Evolutionary conservation across 768 basidiomycete species (phyloP).

Genomic region (Crepidotus variabilis): DNA sequence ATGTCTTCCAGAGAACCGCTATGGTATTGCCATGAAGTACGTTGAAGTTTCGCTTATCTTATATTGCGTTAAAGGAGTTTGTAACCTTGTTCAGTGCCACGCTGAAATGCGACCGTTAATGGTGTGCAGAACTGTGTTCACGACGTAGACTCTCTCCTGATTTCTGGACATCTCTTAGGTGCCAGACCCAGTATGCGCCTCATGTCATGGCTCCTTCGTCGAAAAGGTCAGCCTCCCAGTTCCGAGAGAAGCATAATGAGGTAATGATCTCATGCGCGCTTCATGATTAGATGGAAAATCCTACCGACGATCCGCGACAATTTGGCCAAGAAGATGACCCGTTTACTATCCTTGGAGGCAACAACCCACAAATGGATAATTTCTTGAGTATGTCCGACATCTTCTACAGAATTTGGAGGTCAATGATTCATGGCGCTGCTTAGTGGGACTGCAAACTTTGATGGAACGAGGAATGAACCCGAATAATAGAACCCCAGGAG

Average conservation of each 20-base stretch:
- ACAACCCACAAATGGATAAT: conserved; percentile 39
- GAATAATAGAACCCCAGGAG: conserved; percentile 8
- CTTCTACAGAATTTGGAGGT: neutral
- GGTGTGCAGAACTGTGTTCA: conserved; percentile 38
- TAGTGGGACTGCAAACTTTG: conserved; percentile 33
- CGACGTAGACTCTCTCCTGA: neutral
- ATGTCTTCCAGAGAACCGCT: conserved; percentile 74
- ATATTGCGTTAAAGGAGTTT: neutral
- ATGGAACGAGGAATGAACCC: conserved; percentile 30
- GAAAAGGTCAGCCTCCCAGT: conserved; percentile 53
- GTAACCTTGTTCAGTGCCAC: conserved; percentile 54
- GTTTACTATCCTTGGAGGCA: conserved; percentile 18
- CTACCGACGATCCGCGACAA: conserved; percentile 69
- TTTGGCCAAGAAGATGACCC: conserved; percentile 39
- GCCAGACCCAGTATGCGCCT: conserved; percentile 80
- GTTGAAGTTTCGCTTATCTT: conserved; percentile 7
- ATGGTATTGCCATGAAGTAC: conserved; percentile 78
- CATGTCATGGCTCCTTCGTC: conserved; percentile 78
- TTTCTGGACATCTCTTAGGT: conserved; percentile 38
- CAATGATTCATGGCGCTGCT: neutral
- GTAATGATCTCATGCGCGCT: conserved; percentile 4
- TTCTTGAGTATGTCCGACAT: conserved; percentile 42
- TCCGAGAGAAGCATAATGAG: conserved; percentile 9
- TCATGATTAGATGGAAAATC: conserved; percentile 62
- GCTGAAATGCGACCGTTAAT: conserved; percentile 87